phyloP scores from a whole-genome alignment of 2,329 filamentous ascomycete species.

The Knufia fluminis region DNA sequence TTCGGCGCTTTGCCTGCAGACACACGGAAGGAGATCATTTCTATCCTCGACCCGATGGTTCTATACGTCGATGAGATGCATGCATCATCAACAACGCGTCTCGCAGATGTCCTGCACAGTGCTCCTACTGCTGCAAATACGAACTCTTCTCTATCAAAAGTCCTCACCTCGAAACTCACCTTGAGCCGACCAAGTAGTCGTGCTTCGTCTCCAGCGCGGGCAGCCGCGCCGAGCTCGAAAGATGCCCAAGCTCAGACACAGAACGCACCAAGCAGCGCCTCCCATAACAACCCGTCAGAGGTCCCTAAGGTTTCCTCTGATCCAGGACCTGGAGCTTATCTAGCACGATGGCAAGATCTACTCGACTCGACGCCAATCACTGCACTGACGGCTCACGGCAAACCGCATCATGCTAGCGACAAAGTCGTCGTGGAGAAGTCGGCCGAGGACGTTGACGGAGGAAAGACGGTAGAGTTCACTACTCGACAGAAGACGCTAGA shows the following conservation, averaged over 20 bases:
- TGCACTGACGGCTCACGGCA: constrained; percentile 45
- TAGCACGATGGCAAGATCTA: constrained; percentile 62
- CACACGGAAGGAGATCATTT: constrained; percentile 39
- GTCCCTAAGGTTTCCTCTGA: constrained; percentile 27
- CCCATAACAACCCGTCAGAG: background rate
- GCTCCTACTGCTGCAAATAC: constrained; percentile 15
- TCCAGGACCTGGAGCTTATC: constrained; percentile 61
- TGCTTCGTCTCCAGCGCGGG: constrained; percentile 13
- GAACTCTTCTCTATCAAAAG: constrained; percentile 19
- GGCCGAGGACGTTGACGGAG: constrained; percentile 22
- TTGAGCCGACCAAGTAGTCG: constrained; percentile 13
- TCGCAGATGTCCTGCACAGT: constrained; percentile 48
- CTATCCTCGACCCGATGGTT: constrained; percentile 51
- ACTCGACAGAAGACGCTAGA: constrained; percentile 22
- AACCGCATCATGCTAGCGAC: constrained; percentile 46
- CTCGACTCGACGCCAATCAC: constrained; percentile 62
- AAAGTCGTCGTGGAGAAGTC: constrained; percentile 28
- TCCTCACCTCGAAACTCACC: constrained; percentile 12
- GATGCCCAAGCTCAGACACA: constrained; percentile 5
- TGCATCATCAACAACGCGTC: constrained; percentile 44
- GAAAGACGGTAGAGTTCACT: constrained; percentile 35
- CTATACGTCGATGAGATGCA: constrained; percentile 51
- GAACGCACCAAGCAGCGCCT: background rate
- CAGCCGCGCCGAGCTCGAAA: constrained; percentile 1
- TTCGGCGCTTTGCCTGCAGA: constrained; percentile 40